Evolutionary conservation across 306 rosid species (phyloP).

Genomic region (Sechiopsis laciniata): DNA sequence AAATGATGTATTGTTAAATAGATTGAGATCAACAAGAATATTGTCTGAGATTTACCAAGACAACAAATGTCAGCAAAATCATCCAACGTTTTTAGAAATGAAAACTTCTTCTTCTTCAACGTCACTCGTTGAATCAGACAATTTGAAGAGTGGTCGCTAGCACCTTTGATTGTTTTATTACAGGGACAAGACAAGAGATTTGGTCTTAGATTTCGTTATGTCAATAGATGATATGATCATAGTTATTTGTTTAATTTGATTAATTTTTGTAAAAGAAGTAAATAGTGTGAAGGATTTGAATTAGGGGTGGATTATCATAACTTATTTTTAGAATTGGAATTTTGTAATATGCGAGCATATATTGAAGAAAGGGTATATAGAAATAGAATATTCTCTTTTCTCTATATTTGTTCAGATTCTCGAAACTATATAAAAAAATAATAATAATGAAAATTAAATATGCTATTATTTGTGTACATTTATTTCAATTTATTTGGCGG

Average conservation of each 20-base stretch:
- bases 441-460: too few relatives aligned
- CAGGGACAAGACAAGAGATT: neutral
- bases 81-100: constrained; percentile 47
- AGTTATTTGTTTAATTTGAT: neutral
- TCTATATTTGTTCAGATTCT: too few relatives aligned
- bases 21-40: constrained; percentile 27
- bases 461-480: too few relatives aligned
- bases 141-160: constrained; percentile 27
- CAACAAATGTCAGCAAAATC: constrained; percentile 29
- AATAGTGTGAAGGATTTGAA: neutral
- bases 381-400: too few relatives aligned
- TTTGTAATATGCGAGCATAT: too few relatives aligned
- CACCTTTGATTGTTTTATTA: neutral
- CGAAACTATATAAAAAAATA: too few relatives aligned
- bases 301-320: neutral
- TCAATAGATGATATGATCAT: neutral
- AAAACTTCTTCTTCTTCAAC: constrained; percentile 32
- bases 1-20: constrained; percentile 35
- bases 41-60: constrained; percentile 25
- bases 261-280: neutral
- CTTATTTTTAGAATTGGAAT: too few relatives aligned
- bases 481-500: too few relatives aligned
- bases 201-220: neutral
- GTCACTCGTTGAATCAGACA: constrained; percentile 11
- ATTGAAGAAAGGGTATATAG: too few relatives aligned